Conservation (phyloP, 345 rosid genomes). For the Populus nigra region DNA sequence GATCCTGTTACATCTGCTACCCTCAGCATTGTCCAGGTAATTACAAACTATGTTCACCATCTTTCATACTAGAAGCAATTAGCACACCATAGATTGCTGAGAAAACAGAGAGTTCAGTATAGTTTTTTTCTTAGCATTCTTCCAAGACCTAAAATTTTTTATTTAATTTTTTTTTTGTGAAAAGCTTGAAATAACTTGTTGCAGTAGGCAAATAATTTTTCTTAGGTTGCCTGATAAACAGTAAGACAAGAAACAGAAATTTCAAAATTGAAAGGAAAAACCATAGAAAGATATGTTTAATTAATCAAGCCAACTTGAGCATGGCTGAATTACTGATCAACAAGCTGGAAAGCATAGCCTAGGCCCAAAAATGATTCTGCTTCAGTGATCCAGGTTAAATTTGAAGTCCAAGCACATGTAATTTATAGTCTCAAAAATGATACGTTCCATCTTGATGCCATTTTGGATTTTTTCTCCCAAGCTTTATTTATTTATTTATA, state of each 20-base stretch:
- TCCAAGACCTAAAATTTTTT: neutral
- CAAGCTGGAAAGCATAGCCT: neutral
- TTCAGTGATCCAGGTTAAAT: neutral
- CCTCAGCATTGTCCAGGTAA: constrained; percentile 98
- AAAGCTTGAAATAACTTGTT: neutral
- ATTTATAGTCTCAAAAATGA: neutral
- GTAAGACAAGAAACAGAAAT: neutral
- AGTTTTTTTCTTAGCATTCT: neutral
- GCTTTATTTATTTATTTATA: neutral
- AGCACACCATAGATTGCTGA: neutral
- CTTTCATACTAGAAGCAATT: neutral
- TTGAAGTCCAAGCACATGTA: neutral
- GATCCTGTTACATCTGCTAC: constrained; percentile 99
- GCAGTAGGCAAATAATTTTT: neutral
- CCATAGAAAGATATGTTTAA: neutral
- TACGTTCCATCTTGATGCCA: neutral
- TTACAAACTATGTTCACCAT: constrained; percentile 10
- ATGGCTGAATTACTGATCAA: neutral
- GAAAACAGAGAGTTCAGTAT: neutral
- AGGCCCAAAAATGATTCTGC: neutral
- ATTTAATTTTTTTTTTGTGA: neutral
- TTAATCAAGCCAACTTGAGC: neutral
- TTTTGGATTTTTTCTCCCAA: neutral
- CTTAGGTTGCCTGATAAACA: neutral
- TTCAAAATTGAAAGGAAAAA: neutral